Conservation (phyloP, 2,329 filamentous ascomycete species). For the Phyllosticta citrichinensis region DNA sequence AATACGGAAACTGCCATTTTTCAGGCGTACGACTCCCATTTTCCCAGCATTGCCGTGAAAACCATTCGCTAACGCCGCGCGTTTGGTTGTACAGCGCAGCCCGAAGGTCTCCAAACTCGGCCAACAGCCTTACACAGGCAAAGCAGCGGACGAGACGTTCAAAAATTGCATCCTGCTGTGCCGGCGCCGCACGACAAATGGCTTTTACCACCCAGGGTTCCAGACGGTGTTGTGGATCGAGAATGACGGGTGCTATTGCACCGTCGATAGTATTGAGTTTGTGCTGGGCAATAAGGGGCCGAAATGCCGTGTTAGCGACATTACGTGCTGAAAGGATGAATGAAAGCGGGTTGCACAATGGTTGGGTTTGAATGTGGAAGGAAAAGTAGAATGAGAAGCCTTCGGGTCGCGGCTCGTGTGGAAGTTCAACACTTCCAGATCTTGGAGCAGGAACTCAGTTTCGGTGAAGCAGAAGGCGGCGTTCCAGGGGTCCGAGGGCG, state of each 20-base stretch:
- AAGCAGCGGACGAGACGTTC: not conserved
- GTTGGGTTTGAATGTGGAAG: not conserved
- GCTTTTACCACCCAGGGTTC: not conserved
- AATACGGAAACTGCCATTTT: too few species aligned
- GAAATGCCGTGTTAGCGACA: not conserved
- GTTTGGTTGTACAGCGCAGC: not conserved
- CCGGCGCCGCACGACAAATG: not conserved
- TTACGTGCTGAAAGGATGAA: not conserved
- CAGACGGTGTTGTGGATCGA: not conserved
- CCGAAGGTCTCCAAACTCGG: not conserved
- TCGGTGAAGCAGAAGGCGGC: constrained; percentile 34
- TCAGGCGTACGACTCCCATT: not conserved
- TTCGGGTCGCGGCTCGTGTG: constrained; percentile 21
- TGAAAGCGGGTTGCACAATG: not conserved
- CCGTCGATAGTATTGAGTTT: not conserved
- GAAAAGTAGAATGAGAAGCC: too few species aligned
- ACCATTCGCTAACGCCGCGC: not conserved
- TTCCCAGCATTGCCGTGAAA: not conserved
- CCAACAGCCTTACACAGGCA: not conserved
- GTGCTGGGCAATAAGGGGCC: too few species aligned
- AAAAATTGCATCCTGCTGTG: not conserved
- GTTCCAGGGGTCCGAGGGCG: constrained; percentile 27
- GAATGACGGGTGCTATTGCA: not conserved
- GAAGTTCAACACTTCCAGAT: constrained; percentile 32
- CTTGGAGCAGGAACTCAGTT: constrained; percentile 28